A percentile compares a stretch with the other conserved stretches of the same genome.
These are phyloP conservation scores for Lasiodiplodia sp. DNA, from an alignment of 2,329 filamentous ascomycete species.

Conservation along the genomic window DNA sequence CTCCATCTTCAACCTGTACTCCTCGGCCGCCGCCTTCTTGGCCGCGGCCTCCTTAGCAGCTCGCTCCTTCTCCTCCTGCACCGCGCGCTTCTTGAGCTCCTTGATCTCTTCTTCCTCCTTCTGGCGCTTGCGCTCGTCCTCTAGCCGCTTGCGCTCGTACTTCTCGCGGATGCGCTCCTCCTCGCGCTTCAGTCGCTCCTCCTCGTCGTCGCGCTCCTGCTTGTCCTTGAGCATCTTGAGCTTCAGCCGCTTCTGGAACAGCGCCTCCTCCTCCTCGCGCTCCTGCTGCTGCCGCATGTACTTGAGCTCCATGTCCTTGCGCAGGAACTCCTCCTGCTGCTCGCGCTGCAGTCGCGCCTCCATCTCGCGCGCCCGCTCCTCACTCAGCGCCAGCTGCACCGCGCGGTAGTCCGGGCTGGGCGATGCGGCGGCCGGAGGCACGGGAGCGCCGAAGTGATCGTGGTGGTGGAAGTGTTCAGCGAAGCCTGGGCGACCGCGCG, in stretches of 20 bases:
- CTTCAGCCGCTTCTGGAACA: constrained; percentile 43
- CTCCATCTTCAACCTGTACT: constrained; percentile 46
- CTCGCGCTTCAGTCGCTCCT: constrained; percentile 32
- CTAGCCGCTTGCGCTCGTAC: constrained; percentile 41
- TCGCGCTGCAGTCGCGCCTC: constrained; percentile 37
- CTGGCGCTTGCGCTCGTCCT: constrained; percentile 32
- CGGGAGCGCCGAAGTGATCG: constrained; percentile 20
- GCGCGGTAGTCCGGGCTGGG: constrained; percentile 35
- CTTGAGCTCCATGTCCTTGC: constrained; percentile 30
- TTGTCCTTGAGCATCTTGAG: constrained; percentile 43
- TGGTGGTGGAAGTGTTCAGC: constrained; percentile 37
- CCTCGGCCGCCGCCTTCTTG: constrained; percentile 46
- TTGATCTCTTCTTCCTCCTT: constrained; percentile 40
- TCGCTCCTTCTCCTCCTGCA: constrained; percentile 39
- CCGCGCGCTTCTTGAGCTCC: constrained; percentile 40
- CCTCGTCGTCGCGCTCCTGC: constrained; percentile 39
- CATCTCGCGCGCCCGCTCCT: constrained; percentile 21
- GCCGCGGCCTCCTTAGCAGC: constrained; percentile 41
- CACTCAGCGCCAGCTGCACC: constrained; percentile 21
- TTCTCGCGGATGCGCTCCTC: constrained; percentile 43
- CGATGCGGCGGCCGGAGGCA: background rate
- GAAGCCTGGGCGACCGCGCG: constrained; percentile 42
- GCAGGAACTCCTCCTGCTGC: constrained; percentile 39
- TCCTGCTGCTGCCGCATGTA: constrained; percentile 29
- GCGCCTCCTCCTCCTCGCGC: constrained; percentile 44